Evolutionary conservation across 345 rosid genomes (phyloP).

Genomic region (Pistacia atlantica): DNA sequence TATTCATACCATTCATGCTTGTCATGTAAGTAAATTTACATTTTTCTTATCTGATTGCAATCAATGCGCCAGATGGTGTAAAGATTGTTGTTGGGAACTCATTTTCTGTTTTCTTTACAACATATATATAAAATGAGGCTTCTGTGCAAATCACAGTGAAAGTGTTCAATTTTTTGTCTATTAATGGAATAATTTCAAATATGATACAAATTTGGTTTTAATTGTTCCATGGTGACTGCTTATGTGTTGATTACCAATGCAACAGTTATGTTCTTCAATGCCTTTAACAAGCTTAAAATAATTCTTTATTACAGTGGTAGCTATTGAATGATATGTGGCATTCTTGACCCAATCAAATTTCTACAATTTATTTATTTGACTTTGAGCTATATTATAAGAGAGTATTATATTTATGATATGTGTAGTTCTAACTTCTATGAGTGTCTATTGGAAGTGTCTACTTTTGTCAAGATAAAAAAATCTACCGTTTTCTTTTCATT

Average conservation of each 20-base stretch:
- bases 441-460: not conserved
- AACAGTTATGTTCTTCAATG: not conserved
- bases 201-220: not conserved
- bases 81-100: not conserved
- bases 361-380: not conserved
- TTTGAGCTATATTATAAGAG: not conserved
- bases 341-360: not conserved
- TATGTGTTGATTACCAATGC: not conserved
- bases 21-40: conserved; percentile 69
- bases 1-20: conserved; percentile 93
- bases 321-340: not conserved
- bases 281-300: not conserved
- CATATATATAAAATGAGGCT: not conserved
- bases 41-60: not conserved
- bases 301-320: not conserved
- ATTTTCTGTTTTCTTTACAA: not conserved
- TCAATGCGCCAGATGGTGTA: not conserved
- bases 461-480: conserved; percentile 14
- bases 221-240: not conserved
- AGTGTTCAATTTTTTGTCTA: not conserved
- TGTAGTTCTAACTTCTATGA: not conserved
- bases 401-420: not conserved
- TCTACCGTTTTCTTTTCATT: not conserved
- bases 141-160: not conserved
- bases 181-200: not conserved